Base-by-base conservation (phyloP, 169 alveolate species). In the Plasmodium knowlesi region DNA sequence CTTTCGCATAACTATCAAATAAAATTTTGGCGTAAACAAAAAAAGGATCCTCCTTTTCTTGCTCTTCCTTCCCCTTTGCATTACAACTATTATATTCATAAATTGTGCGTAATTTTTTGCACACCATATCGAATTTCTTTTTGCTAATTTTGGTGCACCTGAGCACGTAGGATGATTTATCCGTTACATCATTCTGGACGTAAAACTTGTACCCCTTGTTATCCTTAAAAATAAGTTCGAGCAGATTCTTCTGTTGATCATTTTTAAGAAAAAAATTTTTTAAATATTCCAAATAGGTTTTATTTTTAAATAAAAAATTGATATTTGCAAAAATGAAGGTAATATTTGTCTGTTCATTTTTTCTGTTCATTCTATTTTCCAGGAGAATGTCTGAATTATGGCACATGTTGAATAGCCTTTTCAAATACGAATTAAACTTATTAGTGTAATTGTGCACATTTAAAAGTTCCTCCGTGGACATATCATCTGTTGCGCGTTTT, bases 121-220 rank as follows among this genome's bases (percentile, higher is more conserved):
- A 28, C 10, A 85, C 54, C 67, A 74, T 41, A 16, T 78, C 80
- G 19, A 85, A 74, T 76, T 85, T 85, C 34, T 85, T 85, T 53
- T 53, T 53, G 39, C 43, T 76, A 54, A 85, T 85, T 85, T 74
- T 73, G 67, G 93, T 85, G 67, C 81, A 73, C 70, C 61, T 85
- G 19, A 85, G 41, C 34, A 76, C 54, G 54, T 85, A 85, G 61
- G 71, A 74, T 53, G 93, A 85, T 30, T 50, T 74, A 74, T 78
- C 80, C 28, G 41, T 19, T 12, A 78, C 34, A 30, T 30, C 78
- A 19, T 85, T 85, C 43, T 85, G 93, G 43, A 85, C 70, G 79
- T 85, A 85, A 28, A 85, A 74, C 79, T 85, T 85, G 43, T 85
- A 85, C 28, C 86, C 84, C 19, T 85, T 85, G 70, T 85, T 85